A percentile compares a stretch with the other conserved stretches of the same genome.
Evolutionary conservation across 2,329 filamentous ascomycete genomes (phyloP).

Genomic region (Pseudocercospora ulei): DNA sequence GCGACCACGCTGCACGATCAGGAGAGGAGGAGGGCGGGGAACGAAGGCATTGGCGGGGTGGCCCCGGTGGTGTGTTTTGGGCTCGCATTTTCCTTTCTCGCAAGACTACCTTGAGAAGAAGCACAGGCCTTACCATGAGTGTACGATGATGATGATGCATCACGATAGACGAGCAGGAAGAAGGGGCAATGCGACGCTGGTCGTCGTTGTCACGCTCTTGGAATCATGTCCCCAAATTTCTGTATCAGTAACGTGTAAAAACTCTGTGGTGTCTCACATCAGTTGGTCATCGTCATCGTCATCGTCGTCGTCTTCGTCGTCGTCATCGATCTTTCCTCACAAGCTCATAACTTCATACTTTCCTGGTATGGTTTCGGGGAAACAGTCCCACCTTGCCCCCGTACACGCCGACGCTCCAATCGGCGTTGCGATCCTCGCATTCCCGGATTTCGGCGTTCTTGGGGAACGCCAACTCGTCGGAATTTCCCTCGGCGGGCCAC

Average conservation of each 20-base stretch:
- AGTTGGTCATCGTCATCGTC: conserved; percentile 4
- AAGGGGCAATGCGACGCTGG: conserved; percentile 6
- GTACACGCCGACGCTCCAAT: conserved; percentile 84
- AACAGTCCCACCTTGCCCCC: conserved; percentile 72
- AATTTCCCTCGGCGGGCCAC: conserved; percentile 59
- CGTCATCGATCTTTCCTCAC: conserved; percentile 2
- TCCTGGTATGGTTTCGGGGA: conserved; percentile 62
- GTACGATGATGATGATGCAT: no score
- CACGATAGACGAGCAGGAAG: no score
- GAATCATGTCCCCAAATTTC: conserved; percentile 1
- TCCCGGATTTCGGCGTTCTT: conserved; percentile 73
- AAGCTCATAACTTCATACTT: conserved; percentile 12
- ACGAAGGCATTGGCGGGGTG: not conserved
- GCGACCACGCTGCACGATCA: not conserved
- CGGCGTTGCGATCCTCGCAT: conserved; percentile 75
- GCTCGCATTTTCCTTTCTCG: conserved; percentile 2
- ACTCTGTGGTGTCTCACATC: not conserved
- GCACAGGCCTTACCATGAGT: conserved; percentile 7
- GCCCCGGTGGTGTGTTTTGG: conserved; percentile 2
- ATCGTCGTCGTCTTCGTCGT: conserved; percentile 5
- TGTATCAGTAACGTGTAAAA: not conserved
- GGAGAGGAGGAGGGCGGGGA: not conserved
- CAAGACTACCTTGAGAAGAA: conserved; percentile 6
- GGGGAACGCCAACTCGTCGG: conserved; percentile 76
- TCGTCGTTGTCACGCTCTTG: not conserved